These are phyloP conservation scores for Zygosaccharomyces gambellarensis DNA, from an alignment of 805 yeast genomes.

Conservation along the genomic window DNA sequence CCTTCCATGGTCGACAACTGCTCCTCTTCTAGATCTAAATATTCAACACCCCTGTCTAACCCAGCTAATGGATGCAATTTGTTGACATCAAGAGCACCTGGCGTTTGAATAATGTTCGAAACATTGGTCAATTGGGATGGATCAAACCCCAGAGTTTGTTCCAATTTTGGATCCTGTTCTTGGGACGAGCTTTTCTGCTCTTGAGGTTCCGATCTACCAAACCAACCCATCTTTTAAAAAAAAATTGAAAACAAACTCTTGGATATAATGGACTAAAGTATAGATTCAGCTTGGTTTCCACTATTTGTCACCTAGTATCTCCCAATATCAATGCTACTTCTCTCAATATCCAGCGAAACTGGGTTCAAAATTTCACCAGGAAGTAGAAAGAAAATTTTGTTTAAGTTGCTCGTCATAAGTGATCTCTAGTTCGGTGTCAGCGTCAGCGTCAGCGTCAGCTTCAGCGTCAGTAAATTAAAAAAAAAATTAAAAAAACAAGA, in stretches of 20 bases:
- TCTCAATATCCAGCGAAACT: not conserved
- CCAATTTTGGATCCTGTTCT: slow-evolving; percentile 20
- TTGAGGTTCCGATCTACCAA: slow-evolving; percentile 9
- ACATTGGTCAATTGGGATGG: slow-evolving; percentile 61
- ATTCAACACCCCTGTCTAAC: slow-evolving; percentile 83
- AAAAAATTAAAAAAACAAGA: not conserved
- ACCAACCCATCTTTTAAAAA: slow-evolving; percentile 3
- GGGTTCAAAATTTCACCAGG: slow-evolving; percentile 2
- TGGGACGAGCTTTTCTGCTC: slow-evolving; percentile 12
- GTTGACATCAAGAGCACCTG: slow-evolving; percentile 61
- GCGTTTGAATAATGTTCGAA: slow-evolving; percentile 53
- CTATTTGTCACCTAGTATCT: not conserved
- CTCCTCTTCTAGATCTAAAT: slow-evolving; percentile 84
- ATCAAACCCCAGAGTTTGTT: slow-evolving; percentile 49
- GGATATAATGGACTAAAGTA: not conserved
- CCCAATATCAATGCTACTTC: not conserved
- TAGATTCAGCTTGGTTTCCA: not conserved
- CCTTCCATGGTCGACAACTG: slow-evolving; percentile 73
- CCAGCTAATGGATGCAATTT: slow-evolving; percentile 90
- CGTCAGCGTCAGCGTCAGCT: not conserved
- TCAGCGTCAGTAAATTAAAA: slow-evolving; percentile 3
- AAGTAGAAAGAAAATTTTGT: not conserved
- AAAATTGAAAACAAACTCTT: too few relatives aligned
- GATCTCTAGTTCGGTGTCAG: not conserved
- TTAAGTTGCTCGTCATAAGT: not conserved